Conservation (phyloP, 495 filamentous ascomycete genomes). For the Cercophora scortea region DNA sequence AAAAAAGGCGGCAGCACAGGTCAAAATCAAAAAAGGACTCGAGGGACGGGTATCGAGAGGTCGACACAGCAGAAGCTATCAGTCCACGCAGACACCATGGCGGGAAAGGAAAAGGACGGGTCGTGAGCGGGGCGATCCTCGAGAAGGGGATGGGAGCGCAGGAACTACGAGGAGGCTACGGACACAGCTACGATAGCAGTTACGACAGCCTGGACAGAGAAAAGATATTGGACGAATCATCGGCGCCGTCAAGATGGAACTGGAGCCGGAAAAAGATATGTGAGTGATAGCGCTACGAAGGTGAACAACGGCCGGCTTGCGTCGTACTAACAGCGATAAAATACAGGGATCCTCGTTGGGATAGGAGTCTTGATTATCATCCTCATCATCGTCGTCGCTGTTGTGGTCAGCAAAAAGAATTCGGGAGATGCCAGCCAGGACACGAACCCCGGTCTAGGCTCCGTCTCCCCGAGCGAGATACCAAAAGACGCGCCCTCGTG, state of each 20-base stretch:
- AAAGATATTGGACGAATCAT: conserved; percentile 12
- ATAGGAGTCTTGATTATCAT: conserved; percentile 52
- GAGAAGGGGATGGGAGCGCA: conserved; percentile 51
- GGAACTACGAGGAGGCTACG: conserved; percentile 25
- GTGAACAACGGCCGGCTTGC: background rate
- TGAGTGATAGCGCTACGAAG: conserved; percentile 16
- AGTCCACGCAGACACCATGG: conserved; percentile 2
- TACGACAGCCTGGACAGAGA: conserved; percentile 32
- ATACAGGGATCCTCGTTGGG: conserved; percentile 44
- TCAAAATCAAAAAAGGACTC: background rate
- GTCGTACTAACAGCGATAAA: background rate
- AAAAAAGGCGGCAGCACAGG: background rate
- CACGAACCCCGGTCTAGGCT: conserved; percentile 40
- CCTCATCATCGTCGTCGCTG: conserved; percentile 67
- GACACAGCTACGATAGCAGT: conserved; percentile 31
- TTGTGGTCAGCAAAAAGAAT: conserved; percentile 64
- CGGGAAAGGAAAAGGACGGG: conserved; percentile 38
- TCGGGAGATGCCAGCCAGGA: conserved; percentile 9
- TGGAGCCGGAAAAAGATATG: conserved; percentile 43
- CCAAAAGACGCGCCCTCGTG: conserved; percentile 65
- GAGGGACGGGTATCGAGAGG: background rate
- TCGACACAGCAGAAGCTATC: background rate
- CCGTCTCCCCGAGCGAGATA: conserved; percentile 53
- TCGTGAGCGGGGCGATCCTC: conserved; percentile 60
- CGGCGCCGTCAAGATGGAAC: background rate